Evolutionary conservation across 75 land plant genomes (phyloP), one percentile per base, ranked within the genome.

Genomic region (Picea sitchensis): DNA sequence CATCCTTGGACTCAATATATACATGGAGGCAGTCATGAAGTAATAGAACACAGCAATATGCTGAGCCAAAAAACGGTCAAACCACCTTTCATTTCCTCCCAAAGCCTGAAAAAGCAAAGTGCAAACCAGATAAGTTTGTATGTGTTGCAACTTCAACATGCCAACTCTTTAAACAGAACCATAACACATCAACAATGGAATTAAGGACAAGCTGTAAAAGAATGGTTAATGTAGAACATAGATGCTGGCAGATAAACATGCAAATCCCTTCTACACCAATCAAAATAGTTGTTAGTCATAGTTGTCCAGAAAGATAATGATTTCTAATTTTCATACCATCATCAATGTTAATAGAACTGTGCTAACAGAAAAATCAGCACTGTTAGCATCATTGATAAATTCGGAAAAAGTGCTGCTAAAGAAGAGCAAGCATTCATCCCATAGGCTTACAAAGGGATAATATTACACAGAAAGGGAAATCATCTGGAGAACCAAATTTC

Each of bases 81-180:
- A 84, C 99, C 99, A 97, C 86, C 88, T 84, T 79, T 90, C 80
- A 83, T 97, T 92, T 30, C 99, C 99, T 47, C 99, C 99, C 68
- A 97, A 79, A 74, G 94, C 99, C 96, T 96, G 89, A 71, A 84
- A 74, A 47, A 59, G 61, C 3, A 80, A 23, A 54, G 41, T 23
- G 5, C 23, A n/a, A 51, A 63, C 23, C 8, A 38, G 3, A n/a
- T n/a, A 76, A 78, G 79, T 80, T 61, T 36, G 26, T 20, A 34
- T 78, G 3, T 38, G 8, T n/a, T 38, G 14, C 20, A 51, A 71
- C n/a, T 71, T 38, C 51, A 71, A 44, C 4, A 0, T 8, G n/a
- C 54, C 14, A 44, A 44, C 11, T 44, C 54, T 71, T 44, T n/a
- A 3, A 44, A 71, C 1, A 13, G 26, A n/a, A 71, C 20, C 17